phyloP scores from a whole-genome alignment of 1,284 basidiomycete genomes.

The Apiotrichum gamsii region DNA sequence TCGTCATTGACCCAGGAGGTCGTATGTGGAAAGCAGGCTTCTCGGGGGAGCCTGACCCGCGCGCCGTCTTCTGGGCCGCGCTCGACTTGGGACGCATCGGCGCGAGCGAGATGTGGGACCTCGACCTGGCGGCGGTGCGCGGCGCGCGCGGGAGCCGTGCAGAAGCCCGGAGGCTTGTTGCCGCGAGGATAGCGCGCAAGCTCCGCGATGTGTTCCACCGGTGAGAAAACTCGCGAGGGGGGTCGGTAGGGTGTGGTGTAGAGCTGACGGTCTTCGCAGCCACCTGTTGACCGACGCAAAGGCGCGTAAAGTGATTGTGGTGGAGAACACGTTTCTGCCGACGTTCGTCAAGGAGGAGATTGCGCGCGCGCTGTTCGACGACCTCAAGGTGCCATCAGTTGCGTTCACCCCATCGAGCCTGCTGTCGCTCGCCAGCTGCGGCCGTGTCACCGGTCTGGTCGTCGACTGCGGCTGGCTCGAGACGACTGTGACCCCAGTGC shows the following conservation, averaged over 20 bases:
- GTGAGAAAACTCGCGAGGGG: conserved; percentile 53
- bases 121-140: conserved; percentile 29
- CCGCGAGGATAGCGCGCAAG: conserved; percentile 60
- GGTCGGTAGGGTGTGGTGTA: conserved; percentile 26
- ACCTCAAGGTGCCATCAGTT: conserved; percentile 83
- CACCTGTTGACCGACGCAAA: conserved; percentile 88
- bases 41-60: conserved; percentile 47
- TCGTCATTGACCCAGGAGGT: conserved; percentile 48
- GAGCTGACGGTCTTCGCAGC: conserved; percentile 49
- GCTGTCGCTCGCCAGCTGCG: conserved; percentile 73
- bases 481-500: conserved; percentile 75
- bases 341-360: conserved; percentile 80
- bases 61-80: conserved; percentile 39
- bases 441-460: conserved; percentile 84
- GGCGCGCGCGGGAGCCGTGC: conserved; percentile 47
- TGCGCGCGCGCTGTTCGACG: conserved; percentile 79
- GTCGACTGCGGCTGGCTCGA: conserved; percentile 88
- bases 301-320: conserved; percentile 81
- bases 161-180: conserved; percentile 66
- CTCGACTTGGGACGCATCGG: conserved; percentile 8
- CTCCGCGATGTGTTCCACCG: conserved; percentile 74
- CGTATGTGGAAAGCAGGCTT: conserved; percentile 49
- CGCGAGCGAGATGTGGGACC: conserved; percentile 35
- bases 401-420: conserved; percentile 85
- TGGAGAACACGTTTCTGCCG: conserved; percentile 84